A percentile compares a stretch with the other conserved stretches of the same genome.
Evolutionary conservation across 2,329 filamentous ascomycete species (phyloP).

Genomic region (Exophiala aquamarina): DNA sequence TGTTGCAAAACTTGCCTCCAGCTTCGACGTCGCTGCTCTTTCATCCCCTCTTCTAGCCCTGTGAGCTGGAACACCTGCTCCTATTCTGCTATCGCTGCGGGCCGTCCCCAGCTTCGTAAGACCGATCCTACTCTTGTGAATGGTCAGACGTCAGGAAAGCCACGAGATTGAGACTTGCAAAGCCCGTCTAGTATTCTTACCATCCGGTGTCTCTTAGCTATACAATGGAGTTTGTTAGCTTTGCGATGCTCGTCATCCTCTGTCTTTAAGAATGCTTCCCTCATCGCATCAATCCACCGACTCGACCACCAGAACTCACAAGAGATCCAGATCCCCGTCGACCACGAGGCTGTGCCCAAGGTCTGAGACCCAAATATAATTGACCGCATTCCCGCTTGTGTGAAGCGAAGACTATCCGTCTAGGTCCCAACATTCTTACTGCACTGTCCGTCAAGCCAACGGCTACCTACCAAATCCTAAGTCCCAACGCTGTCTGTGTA

Average conservation of each 20-base stretch:
- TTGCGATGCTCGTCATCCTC: conserved; percentile 2
- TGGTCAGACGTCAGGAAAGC: conserved; percentile 20
- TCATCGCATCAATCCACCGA: conserved; percentile 10
- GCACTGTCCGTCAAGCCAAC: conserved; percentile 9
- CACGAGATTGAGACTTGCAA: conserved; percentile 18
- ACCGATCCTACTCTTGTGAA: conserved; percentile 13
- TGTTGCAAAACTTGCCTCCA: conserved; percentile 20
- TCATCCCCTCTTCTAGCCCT: conserved; percentile 29
- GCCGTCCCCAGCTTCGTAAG: conserved; percentile 21
- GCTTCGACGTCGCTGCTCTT: conserved; percentile 19
- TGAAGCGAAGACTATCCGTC: conserved; percentile 2
- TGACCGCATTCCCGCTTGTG: background rate
- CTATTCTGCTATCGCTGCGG: conserved; percentile 32
- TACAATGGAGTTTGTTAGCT: background rate
- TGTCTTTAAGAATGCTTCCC: conserved; percentile 23
- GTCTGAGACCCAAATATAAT: conserved; percentile 4
- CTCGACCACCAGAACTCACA: conserved; percentile 12
- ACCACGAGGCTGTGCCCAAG: conserved; percentile 12
- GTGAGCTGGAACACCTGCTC: conserved; percentile 36
- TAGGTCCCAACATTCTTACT: conserved; percentile 1
- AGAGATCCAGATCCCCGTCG: conserved; percentile 8
- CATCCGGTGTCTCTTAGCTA: background rate
- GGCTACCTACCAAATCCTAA: conserved; percentile 3
- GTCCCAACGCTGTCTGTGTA: background rate
- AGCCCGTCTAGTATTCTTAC: background rate